These are phyloP conservation scores for Metarhizium album DNA, from an alignment of 2,329 filamentous ascomycete species.

Conservation along the genomic window DNA sequence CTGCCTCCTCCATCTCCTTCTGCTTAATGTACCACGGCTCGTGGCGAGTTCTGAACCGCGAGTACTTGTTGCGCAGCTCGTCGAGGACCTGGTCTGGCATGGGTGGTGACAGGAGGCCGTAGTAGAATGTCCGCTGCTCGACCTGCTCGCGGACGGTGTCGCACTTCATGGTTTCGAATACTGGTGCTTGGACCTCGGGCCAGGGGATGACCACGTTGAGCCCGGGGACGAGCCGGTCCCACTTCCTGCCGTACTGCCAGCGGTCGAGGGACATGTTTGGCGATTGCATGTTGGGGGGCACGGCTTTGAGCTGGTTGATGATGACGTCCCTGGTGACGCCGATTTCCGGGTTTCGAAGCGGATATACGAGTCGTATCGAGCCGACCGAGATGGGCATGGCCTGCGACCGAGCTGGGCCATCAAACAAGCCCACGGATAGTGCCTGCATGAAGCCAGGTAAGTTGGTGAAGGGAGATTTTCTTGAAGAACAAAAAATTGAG, in stretches of 20 bases:
- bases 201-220: slow-evolving; percentile 66
- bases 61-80: slow-evolving; percentile 77
- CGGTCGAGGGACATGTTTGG: slow-evolving; percentile 30
- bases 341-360: slow-evolving; percentile 55
- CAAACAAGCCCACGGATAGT: slow-evolving; percentile 20
- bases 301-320: slow-evolving; percentile 57
- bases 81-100: slow-evolving; percentile 72
- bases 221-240: slow-evolving; percentile 54
- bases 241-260: slow-evolving; percentile 30
- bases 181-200: slow-evolving; percentile 46
- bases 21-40: slow-evolving; percentile 59
- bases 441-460: slow-evolving; percentile 12
- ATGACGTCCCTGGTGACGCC: slow-evolving; percentile 62
- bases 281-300: slow-evolving; percentile 35
- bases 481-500: not conserved
- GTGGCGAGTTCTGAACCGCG: slow-evolving; percentile 70
- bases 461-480: not conserved
- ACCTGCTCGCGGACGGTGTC: slow-evolving; percentile 72
- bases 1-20: slow-evolving; percentile 49
- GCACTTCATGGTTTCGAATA: slow-evolving; percentile 40
- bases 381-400: slow-evolving; percentile 50
- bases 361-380: slow-evolving; percentile 71
- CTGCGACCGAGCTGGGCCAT: slow-evolving; percentile 17
- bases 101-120: slow-evolving; percentile 65
- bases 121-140: slow-evolving; percentile 64